Conservation (phyloP, 2,329 filamentous ascomycete genomes). For the Neocatenulostroma microsporum region DNA sequence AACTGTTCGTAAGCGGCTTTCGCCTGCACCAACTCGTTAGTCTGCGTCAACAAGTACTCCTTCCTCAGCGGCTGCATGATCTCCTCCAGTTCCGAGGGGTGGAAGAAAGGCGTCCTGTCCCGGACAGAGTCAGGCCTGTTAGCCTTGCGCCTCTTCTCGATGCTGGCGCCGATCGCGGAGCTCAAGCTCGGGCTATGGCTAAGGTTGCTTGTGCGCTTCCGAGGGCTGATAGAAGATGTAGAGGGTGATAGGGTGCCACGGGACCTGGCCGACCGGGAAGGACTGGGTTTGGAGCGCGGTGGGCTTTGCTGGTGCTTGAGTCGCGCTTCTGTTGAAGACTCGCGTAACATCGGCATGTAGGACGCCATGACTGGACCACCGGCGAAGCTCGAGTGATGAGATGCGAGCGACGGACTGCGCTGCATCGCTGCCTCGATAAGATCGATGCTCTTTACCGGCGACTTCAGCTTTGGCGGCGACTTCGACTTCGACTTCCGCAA, state of each 20-base stretch:
- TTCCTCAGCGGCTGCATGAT: slow-evolving; percentile 25
- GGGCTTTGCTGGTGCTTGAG: too few species aligned
- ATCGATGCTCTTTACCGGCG: background rate
- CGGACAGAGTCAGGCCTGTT: background rate
- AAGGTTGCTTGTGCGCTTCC: background rate
- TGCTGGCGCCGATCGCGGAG: background rate
- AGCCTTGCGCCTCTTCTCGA: background rate
- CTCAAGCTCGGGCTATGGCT: background rate
- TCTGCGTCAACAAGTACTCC: slow-evolving; percentile 21
- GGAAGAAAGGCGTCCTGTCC: slow-evolving; percentile 25
- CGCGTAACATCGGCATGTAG: slow-evolving; percentile 10
- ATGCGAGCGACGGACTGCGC: background rate
- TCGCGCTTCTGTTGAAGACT: slow-evolving; percentile 12
- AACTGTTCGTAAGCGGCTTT: slow-evolving; percentile 90
- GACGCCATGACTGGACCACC: background rate
- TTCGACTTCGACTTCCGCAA: too few species aligned
- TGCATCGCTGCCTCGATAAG: background rate
- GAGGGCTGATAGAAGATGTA: too few species aligned
- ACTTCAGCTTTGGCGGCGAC: too few species aligned
- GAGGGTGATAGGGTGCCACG: too few species aligned
- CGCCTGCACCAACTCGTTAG: slow-evolving; percentile 41
- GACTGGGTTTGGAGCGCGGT: too few species aligned
- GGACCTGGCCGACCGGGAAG: too few species aligned
- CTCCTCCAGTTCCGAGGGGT: slow-evolving; percentile 27
- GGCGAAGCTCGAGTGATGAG: background rate